These are phyloP conservation scores for Chrysopogon serrulatus DNA, from an alignment of 176 grass and related monocot species.

Conservation along the genomic window DNA sequence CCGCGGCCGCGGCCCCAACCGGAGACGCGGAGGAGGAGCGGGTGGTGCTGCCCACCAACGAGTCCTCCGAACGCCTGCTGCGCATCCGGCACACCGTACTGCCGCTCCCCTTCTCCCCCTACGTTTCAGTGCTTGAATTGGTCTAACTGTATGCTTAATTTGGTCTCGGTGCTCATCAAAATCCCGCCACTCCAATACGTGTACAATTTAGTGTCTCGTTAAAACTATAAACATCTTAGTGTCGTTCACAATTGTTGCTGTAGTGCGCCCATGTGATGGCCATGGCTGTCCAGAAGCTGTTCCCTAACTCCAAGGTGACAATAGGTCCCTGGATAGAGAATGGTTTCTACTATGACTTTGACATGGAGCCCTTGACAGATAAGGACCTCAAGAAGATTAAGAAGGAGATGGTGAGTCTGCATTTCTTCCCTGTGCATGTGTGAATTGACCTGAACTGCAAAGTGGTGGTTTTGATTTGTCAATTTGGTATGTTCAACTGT, in stretches of 20 bases:
- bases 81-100: constrained; percentile 87
- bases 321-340: constrained; percentile 99
- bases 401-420: constrained; percentile 82
- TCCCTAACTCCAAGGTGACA: constrained; percentile 86
- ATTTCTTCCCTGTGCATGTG: background rate
- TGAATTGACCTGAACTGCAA: background rate
- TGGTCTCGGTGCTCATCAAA: background rate
- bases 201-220: background rate
- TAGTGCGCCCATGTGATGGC: constrained; percentile 99
- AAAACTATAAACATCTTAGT: background rate
- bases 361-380: constrained; percentile 86
- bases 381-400: constrained; percentile 98
- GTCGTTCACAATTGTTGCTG: background rate
- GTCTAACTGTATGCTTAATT: background rate
- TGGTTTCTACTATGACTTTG: constrained; percentile 97
- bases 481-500: constrained; percentile 18
- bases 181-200: background rate
- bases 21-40: constrained; percentile 26
- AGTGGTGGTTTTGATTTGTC: constrained; percentile 41
- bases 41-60: constrained; percentile 80
- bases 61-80: constrained; percentile 69
- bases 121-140: background rate
- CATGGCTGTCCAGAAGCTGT: constrained; percentile 96
- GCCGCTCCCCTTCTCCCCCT: background rate
- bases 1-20: background rate